Base-by-base conservation (phyloP, 1,284 basidiomycete genomes). In the Malassezia psittaci region DNA sequence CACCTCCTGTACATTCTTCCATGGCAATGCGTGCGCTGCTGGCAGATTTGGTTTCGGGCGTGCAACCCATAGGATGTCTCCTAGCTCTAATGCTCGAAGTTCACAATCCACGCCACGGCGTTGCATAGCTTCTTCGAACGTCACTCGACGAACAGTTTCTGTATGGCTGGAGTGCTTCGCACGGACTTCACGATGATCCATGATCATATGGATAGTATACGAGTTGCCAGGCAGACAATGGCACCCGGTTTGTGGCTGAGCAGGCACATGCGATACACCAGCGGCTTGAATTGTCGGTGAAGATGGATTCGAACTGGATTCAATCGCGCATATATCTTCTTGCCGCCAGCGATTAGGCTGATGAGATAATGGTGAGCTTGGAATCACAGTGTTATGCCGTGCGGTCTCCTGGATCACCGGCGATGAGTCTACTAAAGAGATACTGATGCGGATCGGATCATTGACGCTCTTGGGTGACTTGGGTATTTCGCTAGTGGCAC, bases 21-120 rank as follows among this genome's bases (percentile, higher is more conserved):
- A 57, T 24, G 21, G 29, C 12, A 41, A 29, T 12, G 47, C 43
- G 5, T 1, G 57, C 47, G 1, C 71, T 69, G 16, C 65, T 65
- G 8, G 63, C 65, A 38, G 11, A 19, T 51, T 34, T n/a, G 76
- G 75, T 15, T 63, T 67, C 29, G 76, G 54, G 24, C 75, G 71
- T 1, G 81, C 81, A 13, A 83, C 72, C 81, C 81, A 83, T 24
- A 79, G 70, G 55, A 80, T 78, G 68, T 83, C 81, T 5, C 81
- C 81, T 7, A 83, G 64, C 32, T 77, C 74, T 35, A 83, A 64
- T 1, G 79, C 76, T 16, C 78, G 65, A 32, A 77, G 75, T 54
- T 80, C 78, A n/a, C 78, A 77, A 15, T 68, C 65, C 36, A 81
- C 63, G 0, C 78, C 78, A 12, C 63, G 64, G 24, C 61, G 60